These are phyloP conservation scores for Backusella australiensis DNA, from an alignment of 192 early-diverging fungal genomes.

Conservation along the genomic window DNA sequence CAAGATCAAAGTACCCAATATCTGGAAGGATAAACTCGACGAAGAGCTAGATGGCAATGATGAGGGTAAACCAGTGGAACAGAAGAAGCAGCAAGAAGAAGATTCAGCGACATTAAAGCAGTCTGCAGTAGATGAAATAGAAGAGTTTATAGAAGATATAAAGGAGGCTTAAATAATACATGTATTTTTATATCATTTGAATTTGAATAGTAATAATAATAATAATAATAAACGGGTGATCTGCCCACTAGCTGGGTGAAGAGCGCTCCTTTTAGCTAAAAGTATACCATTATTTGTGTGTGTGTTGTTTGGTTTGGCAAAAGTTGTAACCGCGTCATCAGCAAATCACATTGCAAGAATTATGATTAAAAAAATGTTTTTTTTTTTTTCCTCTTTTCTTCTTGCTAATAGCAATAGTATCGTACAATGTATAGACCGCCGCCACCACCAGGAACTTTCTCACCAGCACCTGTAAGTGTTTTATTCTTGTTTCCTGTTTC, in stretches of 20 bases:
- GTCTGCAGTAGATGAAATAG: constrained; percentile 23
- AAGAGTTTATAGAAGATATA: constrained; percentile 33
- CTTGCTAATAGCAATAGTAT: background rate
- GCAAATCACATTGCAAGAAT: background rate
- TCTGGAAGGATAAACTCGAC: constrained; percentile 39
- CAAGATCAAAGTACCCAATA: constrained; percentile 59
- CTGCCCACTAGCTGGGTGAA: no score
- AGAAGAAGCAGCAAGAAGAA: background rate
- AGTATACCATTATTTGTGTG: no score
- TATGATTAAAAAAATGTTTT: background rate
- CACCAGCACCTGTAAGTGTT: constrained; percentile 12
- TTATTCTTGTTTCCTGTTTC: background rate
- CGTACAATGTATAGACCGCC: constrained; percentile 18
- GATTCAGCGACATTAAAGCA: background rate
- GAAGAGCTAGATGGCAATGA: background rate
- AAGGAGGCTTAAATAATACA: constrained; percentile 22
- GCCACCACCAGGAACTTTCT: constrained; percentile 8
- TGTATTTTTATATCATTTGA: background rate
- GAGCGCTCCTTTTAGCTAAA: no score
- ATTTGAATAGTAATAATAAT: no score
- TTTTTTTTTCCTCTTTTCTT: background rate
- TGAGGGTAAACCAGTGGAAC: background rate
- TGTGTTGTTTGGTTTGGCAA: no score
- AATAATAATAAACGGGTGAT: no score
- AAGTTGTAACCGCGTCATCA: background rate